Base-by-base conservation (phyloP, 257 asterid genomes). In the Petunia axillaris region DNA sequence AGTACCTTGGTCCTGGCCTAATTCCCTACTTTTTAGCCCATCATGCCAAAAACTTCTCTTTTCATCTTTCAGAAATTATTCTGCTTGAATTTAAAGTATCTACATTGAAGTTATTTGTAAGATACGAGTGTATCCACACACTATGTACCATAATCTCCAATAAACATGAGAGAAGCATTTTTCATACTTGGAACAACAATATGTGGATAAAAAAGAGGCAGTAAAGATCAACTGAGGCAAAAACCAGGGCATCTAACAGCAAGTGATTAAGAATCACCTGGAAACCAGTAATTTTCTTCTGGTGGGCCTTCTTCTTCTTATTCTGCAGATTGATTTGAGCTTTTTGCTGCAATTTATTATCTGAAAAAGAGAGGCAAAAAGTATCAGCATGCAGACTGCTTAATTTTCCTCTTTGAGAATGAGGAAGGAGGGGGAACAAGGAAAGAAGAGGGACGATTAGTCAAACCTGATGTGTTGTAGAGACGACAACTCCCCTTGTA, bases 261-360 rank as follows among this genome's bases (percentile, higher is more conserved):
- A 46, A 10, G 46, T 44, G 64, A 57, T 52, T 46, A 66, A 8
- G 44, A 65, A 66, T 87, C 82, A 96, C 99, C 97, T 96, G 98
- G 87, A 96, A 94, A 80, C 99, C 98, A 35, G 99, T 96, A 76
- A 96, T 96, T 90, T 96, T 96, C 92, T 96, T 96, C 87, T 88
- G 96, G 85, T 92, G 97, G 80, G 97, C 86, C 84, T 93, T 96
- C 90, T 93, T 94, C 84, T 92, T 96, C 91, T 91, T 96, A 79
- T 91, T 96, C 90, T 90, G 98, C 86, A 96, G 88, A 86, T 94
- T 91, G 85, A 96, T 91, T 86, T 87, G 92, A 88, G 86, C 80
- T 86, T 89, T 89, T 68, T 87, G 92, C 87, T 84, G 95, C 87
- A 96, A 79, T 84, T 94, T 96, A 85, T 96, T 94, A 46, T 91